These are phyloP conservation scores for Casuarina cunninghamiana DNA, from an alignment of 306 rosid genomes.

Conservation along the genomic window DNA sequence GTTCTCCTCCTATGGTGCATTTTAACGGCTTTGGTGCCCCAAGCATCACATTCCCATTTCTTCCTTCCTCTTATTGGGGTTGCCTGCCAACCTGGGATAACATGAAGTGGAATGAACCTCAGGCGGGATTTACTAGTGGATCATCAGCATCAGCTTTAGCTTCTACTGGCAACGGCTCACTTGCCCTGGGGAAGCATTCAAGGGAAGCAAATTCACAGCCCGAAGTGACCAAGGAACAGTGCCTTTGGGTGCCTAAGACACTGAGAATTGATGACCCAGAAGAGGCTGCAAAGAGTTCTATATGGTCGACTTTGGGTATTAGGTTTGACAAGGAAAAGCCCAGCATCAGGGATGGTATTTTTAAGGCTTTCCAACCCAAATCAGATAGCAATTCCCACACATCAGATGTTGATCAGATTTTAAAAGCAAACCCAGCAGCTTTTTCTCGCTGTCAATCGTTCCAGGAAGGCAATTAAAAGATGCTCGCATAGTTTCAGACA, in stretches of 20 bases:
- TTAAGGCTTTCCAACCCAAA: constrained; percentile 52
- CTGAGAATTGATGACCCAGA: constrained; percentile 56
- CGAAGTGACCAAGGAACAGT: constrained; percentile 36
- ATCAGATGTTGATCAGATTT: constrained; percentile 41
- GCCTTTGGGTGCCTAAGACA: constrained; percentile 71
- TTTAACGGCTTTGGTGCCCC: constrained; percentile 45
- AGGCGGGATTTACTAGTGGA: constrained; percentile 34
- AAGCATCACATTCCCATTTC: constrained; percentile 27
- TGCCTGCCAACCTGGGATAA: constrained; percentile 41
- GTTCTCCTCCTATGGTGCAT: constrained; percentile 37
- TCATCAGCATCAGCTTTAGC: constrained; percentile 40
- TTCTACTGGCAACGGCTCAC: constrained; percentile 35
- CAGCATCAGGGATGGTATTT: constrained; percentile 46
- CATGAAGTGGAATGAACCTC: constrained; percentile 31
- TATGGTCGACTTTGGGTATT: constrained; percentile 55
- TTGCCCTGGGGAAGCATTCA: constrained; percentile 58
- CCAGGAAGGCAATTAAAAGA: constrained; percentile 42
- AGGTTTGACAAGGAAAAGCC: constrained; percentile 39
- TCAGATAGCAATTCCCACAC: constrained; percentile 28
- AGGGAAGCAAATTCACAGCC: constrained; percentile 44
- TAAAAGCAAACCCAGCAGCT: constrained; percentile 65
- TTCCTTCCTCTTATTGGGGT: constrained; percentile 41
- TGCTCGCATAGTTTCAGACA: not conserved
- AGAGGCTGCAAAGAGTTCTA: constrained; percentile 62
- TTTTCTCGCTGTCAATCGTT: constrained; percentile 53